Conservation (phyloP, 2,329 filamentous ascomycete genomes). For the Colletotrichum coccodes region DNA sequence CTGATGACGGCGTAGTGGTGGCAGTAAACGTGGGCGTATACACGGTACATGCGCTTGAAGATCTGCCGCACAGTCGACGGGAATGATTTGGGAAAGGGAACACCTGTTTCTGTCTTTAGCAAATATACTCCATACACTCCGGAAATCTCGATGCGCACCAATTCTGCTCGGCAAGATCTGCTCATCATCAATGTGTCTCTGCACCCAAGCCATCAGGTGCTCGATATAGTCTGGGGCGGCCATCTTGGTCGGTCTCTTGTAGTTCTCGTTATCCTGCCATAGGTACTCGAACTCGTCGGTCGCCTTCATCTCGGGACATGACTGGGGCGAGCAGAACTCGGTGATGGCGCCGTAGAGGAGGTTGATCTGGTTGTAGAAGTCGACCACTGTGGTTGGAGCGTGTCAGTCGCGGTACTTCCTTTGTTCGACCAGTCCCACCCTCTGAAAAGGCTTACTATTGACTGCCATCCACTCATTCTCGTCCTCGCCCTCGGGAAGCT, state of each 20-base stretch:
- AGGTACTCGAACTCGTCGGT: conserved; percentile 99
- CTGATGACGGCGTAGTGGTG: conserved; percentile 98
- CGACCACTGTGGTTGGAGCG: conserved; percentile 77
- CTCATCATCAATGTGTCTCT: conserved; percentile 95
- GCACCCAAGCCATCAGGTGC: conserved; percentile 97
- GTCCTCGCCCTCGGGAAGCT: conserved; percentile 96
- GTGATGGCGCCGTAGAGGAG: conserved; percentile 98
- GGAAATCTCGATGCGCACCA: conserved; percentile 57
- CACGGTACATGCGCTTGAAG: conserved; percentile 98
- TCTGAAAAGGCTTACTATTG: conserved; percentile 75
- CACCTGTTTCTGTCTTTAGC: conserved; percentile 62
- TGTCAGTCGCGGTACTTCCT: conserved; percentile 38
- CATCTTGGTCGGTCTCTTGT: conserved; percentile 98
- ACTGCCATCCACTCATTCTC: conserved; percentile 98
- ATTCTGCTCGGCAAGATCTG: conserved; percentile 94
- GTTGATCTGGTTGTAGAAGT: conserved; percentile 99
- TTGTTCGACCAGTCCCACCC: neutral
- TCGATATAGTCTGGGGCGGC: conserved; percentile 97
- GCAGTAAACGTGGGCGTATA: conserved; percentile 99
- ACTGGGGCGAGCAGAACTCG: conserved; percentile 97
- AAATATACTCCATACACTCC: too few species aligned
- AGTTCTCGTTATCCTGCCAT: conserved; percentile 96
- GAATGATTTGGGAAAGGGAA: conserved; percentile 95
- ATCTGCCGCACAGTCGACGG: conserved; percentile 89
- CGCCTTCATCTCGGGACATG: conserved; percentile 99